phyloP scores from a whole-genome alignment of 305 asterid species.

The Coffea humblotiana region DNA sequence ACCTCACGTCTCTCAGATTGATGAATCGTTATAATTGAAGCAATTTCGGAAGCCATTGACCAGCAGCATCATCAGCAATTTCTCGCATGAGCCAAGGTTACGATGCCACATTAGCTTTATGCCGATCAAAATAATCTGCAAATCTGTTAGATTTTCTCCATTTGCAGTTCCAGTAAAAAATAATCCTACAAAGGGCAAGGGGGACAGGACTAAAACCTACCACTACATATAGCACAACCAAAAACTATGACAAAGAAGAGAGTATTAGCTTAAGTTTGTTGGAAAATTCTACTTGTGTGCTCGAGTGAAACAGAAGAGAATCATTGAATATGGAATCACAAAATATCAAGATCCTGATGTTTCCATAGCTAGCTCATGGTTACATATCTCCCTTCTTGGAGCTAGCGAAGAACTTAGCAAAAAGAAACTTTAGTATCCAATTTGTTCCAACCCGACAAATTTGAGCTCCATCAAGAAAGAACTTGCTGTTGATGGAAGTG shows the following conservation, averaged over 20 bases:
- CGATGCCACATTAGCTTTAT: too few relatives aligned
- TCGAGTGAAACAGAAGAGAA: not conserved
- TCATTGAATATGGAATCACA: not conserved
- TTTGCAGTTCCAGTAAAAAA: too few relatives aligned
- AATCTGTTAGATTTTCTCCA: too few relatives aligned
- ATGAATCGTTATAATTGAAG: too few relatives aligned
- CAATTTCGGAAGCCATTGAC: too few relatives aligned
- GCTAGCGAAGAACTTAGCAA: slow-evolving; percentile 27
- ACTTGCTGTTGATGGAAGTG: not conserved
- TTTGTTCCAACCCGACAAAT: slow-evolving; percentile 34
- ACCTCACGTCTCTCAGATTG: too few relatives aligned
- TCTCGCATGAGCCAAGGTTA: too few relatives aligned
- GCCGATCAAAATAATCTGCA: too few relatives aligned
- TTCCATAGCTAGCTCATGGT: slow-evolving; percentile 45
- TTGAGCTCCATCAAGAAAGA: slow-evolving; percentile 28
- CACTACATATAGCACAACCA: too few relatives aligned
- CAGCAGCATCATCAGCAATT: too few relatives aligned
- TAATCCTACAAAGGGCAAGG: not conserved
- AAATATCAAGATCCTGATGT: slow-evolving; percentile 14
- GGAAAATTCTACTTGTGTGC: not conserved
- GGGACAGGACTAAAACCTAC: not conserved
- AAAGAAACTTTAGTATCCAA: slow-evolving; percentile 18
- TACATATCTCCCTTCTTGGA: slow-evolving; percentile 16
- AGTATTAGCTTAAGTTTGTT: not conserved
- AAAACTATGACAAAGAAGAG: not conserved